Base-by-base conservation (phyloP, 2,329 filamentous ascomycete species). In the Boeremia exigua region DNA sequence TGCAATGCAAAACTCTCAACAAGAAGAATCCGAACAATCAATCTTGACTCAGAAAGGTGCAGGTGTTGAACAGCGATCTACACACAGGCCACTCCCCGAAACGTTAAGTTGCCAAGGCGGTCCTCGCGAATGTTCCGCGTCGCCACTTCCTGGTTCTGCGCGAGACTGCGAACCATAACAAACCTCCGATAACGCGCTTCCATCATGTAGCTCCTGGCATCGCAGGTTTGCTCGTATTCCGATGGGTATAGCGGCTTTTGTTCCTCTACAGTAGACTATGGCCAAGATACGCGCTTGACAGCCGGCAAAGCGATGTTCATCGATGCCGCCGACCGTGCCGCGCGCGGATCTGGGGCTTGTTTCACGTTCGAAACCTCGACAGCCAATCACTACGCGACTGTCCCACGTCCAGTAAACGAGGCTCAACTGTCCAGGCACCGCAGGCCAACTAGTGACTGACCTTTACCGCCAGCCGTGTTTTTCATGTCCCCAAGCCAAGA, bases 331-430 rank as follows among this genome's bases (percentile, higher is more conserved):
- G 27, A 56, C 46, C 30, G 46, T 56, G 53, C 40, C 53, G 53
- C 53, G 34, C 34, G 53, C 53, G 48, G 53, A 51, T 56, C 53
- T 15, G 36, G 59, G 56, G 69, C 42, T 38, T 6, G 53, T 56
- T 56, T 56, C 47, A 56, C 17, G 43, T 66, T 67, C 59, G 57
- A 67, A 63, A 60, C 65, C 32, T 53, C 61, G 63, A 54, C 52
- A 49, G 49, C 74, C 74, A 76, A 76, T 76, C 61, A 63, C 48
- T 71, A 65, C 63, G 66, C 67, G 66, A 67, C 62, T 58, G 47
- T 61, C 56, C 60, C 60, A 59, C 59, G 48, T 59, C 59, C 47
- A 58, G 63, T 67, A 71, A 65, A 74, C 62, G 56, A 56, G 58
- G 61, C 69, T 69, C 57, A 64, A 61, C 43, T 51, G 44, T 63